Percentiles rank a stretch among this genome's conserved stretches.
Conservation (phyloP, 106 monocot genomes). For the Cymbidium sinense region DNA sequence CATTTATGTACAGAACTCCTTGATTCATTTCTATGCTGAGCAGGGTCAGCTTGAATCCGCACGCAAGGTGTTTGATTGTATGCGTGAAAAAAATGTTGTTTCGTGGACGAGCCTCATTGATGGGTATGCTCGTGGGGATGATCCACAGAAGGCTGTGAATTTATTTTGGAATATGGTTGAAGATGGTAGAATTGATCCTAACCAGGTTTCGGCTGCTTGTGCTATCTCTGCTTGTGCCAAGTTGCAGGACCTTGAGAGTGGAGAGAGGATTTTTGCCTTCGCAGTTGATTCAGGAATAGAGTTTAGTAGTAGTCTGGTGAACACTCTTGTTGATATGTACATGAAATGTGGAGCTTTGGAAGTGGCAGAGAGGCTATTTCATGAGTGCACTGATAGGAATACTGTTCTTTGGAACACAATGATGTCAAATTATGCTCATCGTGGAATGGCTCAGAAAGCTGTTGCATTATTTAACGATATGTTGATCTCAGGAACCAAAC, state of each 20-base stretch:
- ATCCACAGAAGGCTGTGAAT: constrained; percentile 15
- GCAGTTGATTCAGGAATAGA: constrained; percentile 17
- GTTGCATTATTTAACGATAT: constrained; percentile 26
- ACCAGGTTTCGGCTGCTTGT: constrained; percentile 34
- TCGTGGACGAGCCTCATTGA: constrained; percentile 45
- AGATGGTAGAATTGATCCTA: constrained; percentile 7
- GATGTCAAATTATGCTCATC: constrained; percentile 26
- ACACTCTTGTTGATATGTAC: constrained; percentile 32
- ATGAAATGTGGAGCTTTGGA: constrained; percentile 35
- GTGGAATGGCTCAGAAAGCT: constrained; percentile 17
- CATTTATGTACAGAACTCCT: constrained; percentile 14
- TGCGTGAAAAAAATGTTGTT: constrained; percentile 37
- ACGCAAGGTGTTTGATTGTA: constrained; percentile 29
- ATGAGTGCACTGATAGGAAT: constrained; percentile 15
- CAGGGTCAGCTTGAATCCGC: constrained; percentile 17
- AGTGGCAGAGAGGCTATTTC: constrained; percentile 16
- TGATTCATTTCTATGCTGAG: constrained; percentile 22
- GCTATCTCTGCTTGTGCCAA: constrained; percentile 31
- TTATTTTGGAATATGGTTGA: constrained; percentile 28
- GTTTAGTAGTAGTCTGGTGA: constrained; percentile 15
- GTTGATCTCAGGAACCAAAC: constrained; percentile 10
- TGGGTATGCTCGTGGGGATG: constrained; percentile 26
- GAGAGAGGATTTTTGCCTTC: constrained; percentile 20
- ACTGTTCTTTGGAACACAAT: constrained; percentile 42
- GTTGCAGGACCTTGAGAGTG: constrained; percentile 20